phyloP scores from a whole-genome alignment of 2,329 filamentous ascomycete species.

The Paecilomyces variotii region DNA sequence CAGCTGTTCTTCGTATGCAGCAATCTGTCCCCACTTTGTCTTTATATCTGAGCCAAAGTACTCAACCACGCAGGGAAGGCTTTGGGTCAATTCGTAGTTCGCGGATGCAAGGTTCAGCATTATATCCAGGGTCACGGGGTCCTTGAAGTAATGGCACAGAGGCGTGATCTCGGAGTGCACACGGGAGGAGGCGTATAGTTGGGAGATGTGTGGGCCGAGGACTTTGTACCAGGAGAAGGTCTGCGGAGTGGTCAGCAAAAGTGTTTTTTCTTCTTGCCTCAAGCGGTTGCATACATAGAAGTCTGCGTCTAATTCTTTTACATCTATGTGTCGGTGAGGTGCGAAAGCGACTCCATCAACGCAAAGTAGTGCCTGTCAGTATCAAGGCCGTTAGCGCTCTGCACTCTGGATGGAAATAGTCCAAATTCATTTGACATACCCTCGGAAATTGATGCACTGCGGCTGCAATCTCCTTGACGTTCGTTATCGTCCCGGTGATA shows the following conservation, averaged over 20 bases:
- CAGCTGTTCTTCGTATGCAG: constrained; percentile 52
- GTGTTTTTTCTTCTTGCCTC: neutral
- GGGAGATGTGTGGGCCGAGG: constrained; percentile 66
- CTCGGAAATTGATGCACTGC: constrained; percentile 38
- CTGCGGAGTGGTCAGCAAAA: constrained; percentile 5
- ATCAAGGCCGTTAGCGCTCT: neutral
- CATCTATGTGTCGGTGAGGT: constrained; percentile 63
- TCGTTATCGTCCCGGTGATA: constrained; percentile 62
- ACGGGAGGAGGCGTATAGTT: constrained; percentile 56
- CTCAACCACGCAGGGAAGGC: constrained; percentile 52
- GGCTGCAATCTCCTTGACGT: constrained; percentile 27
- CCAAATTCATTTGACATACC: constrained; percentile 3
- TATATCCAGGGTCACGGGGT: constrained; percentile 49
- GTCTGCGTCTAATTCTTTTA: constrained; percentile 60
- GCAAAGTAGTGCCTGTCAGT: constrained; percentile 48
- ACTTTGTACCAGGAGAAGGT: constrained; percentile 78
- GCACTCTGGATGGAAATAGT: neutral
- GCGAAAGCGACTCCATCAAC: constrained; percentile 73
- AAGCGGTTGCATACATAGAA: constrained; percentile 46
- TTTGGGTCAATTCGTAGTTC: constrained; percentile 62
- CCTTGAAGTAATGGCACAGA: constrained; percentile 62
- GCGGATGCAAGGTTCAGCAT: constrained; percentile 62
- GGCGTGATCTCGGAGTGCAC: constrained; percentile 51
- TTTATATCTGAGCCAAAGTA: constrained; percentile 47
- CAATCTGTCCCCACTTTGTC: constrained; percentile 45